These are phyloP conservation scores for Phytophthora cajani DNA, from an alignment of 352 stramenopile species.

Conservation along the genomic window DNA sequence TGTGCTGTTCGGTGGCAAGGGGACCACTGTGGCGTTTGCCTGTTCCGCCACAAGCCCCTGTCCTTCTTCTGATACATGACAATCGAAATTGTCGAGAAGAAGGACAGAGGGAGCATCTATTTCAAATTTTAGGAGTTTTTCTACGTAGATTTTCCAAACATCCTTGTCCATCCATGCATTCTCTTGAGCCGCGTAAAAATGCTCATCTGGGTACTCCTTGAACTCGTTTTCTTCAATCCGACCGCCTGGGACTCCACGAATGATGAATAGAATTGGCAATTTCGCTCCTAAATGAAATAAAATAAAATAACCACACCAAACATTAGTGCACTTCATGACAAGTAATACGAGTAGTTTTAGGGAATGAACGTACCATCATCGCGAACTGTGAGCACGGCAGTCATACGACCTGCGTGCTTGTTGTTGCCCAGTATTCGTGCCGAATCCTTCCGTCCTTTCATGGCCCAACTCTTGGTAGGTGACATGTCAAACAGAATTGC, in stretches of 20 bases:
- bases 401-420: no score
- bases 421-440: neutral
- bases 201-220: neutral
- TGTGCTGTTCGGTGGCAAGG: neutral
- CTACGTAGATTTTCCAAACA: neutral
- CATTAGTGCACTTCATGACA: neutral
- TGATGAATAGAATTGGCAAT: constrained; percentile 6
- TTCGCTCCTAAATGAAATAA: constrained; percentile 8
- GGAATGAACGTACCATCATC: constrained; percentile 6
- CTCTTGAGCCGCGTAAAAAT: neutral
- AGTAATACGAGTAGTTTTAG: neutral
- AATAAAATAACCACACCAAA: neutral
- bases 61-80: neutral
- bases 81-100: neutral
- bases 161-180: neutral
- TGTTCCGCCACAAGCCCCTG: neutral
- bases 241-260: neutral
- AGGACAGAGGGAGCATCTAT: neutral
- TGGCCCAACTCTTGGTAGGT: constrained; percentile 3
- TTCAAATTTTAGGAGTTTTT: neutral
- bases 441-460: constrained; percentile 3
- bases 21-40: neutral
- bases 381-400: neutral
- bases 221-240: neutral
- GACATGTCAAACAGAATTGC: constrained; percentile 10